These are phyloP conservation scores for Schizosaccharomyces octosporus DNA, from an alignment of 805 yeast genomes.

Conservation along the genomic window DNA sequence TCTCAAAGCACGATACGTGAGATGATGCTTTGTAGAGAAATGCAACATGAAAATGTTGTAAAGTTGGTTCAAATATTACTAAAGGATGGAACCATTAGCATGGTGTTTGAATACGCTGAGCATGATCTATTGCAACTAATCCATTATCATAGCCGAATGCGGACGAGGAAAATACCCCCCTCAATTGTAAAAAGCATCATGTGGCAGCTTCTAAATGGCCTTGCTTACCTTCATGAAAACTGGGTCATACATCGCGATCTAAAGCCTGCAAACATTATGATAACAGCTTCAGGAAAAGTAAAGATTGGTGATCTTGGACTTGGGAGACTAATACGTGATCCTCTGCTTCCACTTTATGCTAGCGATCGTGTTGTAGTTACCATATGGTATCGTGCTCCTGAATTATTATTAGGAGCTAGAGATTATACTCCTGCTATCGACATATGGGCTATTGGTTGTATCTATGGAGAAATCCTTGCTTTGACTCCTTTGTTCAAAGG, in stretches of 20 bases:
- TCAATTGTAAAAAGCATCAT: slow-evolving; percentile 56
- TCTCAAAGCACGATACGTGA: slow-evolving; percentile 34
- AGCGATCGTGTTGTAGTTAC: slow-evolving; percentile 36
- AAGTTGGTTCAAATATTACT: slow-evolving; percentile 58
- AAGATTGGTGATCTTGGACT: slow-evolving; percentile 9
- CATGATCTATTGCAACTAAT: slow-evolving; percentile 85
- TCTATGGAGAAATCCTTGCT: slow-evolving; percentile 68
- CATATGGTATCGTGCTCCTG: slow-evolving; percentile 93
- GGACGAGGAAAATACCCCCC: slow-evolving; percentile 51
- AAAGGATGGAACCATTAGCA: slow-evolving; percentile 72
- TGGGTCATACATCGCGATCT: slow-evolving; percentile 91
- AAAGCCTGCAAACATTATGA: slow-evolving; percentile 37
- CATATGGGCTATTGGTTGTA: slow-evolving; percentile 91
- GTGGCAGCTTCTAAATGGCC: slow-evolving; percentile 85
- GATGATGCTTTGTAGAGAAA: slow-evolving; percentile 80
- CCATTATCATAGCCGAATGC: slow-evolving; percentile 76
- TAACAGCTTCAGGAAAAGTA: slow-evolving; percentile 5
- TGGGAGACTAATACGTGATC: slow-evolving; percentile 12
- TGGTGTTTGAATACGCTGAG: slow-evolving; percentile 91
- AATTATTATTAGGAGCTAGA: slow-evolving; percentile 64
- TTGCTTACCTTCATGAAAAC: slow-evolving; percentile 73
- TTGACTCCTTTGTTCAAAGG: slow-evolving; percentile 88
- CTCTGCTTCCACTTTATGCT: slow-evolving; percentile 6
- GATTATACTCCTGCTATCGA: slow-evolving; percentile 75
- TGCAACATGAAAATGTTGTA: slow-evolving; percentile 56